Conservation (phyloP, 257 asterid species). For the Salvia miltiorrhiza region DNA sequence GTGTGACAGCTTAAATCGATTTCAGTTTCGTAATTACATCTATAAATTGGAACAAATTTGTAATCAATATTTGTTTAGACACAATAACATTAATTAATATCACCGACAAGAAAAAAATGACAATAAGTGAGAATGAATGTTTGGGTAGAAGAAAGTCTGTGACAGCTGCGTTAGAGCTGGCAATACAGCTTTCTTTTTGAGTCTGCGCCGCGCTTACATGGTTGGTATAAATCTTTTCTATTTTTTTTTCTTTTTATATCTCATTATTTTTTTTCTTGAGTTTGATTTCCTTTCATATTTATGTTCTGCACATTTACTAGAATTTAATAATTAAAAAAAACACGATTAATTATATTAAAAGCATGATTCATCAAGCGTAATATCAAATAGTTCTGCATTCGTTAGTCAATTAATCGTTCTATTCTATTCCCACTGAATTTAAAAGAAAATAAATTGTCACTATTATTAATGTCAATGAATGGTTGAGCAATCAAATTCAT, state of each 20-base stretch:
- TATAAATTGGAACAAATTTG: neutral
- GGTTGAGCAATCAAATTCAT: neutral
- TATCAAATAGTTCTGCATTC: neutral
- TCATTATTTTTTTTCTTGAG: too few relatives aligned
- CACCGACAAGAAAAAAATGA: conserved; percentile 15
- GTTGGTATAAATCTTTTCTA: neutral
- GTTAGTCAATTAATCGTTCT: neutral
- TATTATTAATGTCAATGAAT: neutral
- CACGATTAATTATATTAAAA: neutral
- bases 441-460: neutral
- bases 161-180: conserved; percentile 36
- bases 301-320: neutral
- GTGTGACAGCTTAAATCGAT: neutral
- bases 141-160: neutral
- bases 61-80: neutral
- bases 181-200: conserved; percentile 9
- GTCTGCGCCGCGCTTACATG: neutral
- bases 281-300: neutral
- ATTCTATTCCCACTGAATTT: neutral
- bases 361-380: neutral
- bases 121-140: conserved; percentile 13
- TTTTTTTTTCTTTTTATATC: neutral
- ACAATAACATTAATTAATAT: neutral
- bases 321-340: neutral
- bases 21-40: neutral